phyloP scores from a whole-genome alignment of 1,139 yeast genomes.

The Suhomyces yuchorum region DNA sequence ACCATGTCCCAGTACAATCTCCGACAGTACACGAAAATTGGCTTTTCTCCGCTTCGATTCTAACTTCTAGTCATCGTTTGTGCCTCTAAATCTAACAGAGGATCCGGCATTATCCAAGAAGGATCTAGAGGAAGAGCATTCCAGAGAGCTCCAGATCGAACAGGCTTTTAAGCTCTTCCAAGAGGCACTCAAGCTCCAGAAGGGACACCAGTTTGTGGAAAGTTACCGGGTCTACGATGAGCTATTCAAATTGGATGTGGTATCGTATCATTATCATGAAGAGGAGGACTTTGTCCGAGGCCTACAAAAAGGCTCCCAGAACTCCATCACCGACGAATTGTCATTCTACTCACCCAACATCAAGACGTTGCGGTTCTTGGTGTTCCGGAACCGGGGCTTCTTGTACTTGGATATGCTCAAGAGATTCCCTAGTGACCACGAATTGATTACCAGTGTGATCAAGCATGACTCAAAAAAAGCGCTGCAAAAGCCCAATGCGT shows the following conservation, averaged over 20 bases:
- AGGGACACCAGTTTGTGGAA: conserved; percentile 43
- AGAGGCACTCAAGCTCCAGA: conserved; percentile 65
- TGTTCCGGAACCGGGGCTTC: conserved; percentile 80
- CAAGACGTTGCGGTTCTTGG: conserved; percentile 71
- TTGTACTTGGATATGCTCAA: conserved; percentile 56
- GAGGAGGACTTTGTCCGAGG: conserved; percentile 44
- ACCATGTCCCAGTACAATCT: not conserved
- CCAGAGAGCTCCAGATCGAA: conserved; percentile 86
- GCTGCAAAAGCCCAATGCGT: conserved; percentile 23
- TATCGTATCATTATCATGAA: conserved; percentile 53
- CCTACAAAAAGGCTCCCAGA: conserved; percentile 41
- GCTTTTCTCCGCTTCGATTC: not conserved
- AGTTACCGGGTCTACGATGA: conserved; percentile 62
- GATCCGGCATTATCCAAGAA: conserved; percentile 57
- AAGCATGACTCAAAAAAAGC: conserved; percentile 4
- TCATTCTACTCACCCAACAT: conserved; percentile 65
- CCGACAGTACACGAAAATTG: not conserved
- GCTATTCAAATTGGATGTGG: conserved; percentile 67
- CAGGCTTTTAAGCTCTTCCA: conserved; percentile 80
- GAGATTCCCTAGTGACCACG: conserved; percentile 10
- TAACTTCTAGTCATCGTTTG: conserved; percentile 59
- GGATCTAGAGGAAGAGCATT: conserved; percentile 78
- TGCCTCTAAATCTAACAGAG: conserved; percentile 76
- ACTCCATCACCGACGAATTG: conserved; percentile 42
- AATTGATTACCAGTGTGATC: conserved; percentile 6